Conservation (phyloP, 2,329 filamentous ascomycete genomes). For the Fusarium concolor region DNA sequence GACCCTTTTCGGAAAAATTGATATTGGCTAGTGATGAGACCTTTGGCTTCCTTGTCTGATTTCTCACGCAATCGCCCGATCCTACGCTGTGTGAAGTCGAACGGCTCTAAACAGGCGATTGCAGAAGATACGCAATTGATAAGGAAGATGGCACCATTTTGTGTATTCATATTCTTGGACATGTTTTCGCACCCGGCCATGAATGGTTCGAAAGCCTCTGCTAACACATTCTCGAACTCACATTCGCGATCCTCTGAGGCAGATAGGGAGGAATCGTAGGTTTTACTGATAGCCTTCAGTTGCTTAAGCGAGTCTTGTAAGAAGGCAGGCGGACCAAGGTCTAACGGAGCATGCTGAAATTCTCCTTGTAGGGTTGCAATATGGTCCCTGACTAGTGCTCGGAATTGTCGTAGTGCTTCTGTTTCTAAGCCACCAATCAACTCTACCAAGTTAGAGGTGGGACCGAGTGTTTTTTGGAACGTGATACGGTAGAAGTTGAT, state of each 20-base stretch:
- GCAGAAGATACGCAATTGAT: conserved; percentile 77
- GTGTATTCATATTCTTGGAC: conserved; percentile 68
- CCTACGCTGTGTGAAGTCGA: conserved; percentile 72
- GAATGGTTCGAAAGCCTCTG: conserved; percentile 88
- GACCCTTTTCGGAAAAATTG: conserved; percentile 79
- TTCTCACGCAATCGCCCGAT: conserved; percentile 66
- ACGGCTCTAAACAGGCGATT: conserved; percentile 65
- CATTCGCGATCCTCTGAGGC: conserved; percentile 68
- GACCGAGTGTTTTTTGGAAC: conserved; percentile 81
- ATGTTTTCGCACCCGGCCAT: conserved; percentile 79
- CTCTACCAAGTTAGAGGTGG: conserved; percentile 75
- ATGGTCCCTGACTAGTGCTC: conserved; percentile 82
- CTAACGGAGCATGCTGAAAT: conserved; percentile 74
- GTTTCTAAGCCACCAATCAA: conserved; percentile 76
- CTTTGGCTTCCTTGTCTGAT: conserved; percentile 66
- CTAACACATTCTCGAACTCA: conserved; percentile 79
- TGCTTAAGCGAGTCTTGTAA: conserved; percentile 83
- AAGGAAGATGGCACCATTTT: conserved; percentile 74
- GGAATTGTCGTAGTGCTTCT: conserved; percentile 85
- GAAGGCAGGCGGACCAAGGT: conserved; percentile 83
- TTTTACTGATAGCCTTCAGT: conserved; percentile 82
- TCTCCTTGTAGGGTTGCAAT: conserved; percentile 79
- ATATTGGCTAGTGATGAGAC: conserved; percentile 76
- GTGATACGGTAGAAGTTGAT: conserved; percentile 90
- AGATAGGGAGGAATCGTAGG: conserved; percentile 84